Evolutionary conservation across 106 monocot species (phyloP).

Genomic region (Vanilla planifolia): DNA sequence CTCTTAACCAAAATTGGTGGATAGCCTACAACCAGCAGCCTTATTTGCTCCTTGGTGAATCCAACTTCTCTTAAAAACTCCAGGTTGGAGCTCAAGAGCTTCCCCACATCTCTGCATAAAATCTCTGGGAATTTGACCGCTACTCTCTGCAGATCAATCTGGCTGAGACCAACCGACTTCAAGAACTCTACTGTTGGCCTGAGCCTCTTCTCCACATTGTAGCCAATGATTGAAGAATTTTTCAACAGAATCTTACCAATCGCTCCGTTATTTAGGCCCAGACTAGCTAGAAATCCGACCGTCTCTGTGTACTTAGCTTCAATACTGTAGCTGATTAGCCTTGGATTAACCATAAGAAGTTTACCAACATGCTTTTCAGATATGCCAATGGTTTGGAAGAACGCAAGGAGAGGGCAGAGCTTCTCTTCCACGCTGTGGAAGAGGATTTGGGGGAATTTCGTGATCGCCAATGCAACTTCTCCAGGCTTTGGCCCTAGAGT

Average conservation of each 20-base stretch:
- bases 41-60: conserved; percentile 46
- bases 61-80: conserved; percentile 47
- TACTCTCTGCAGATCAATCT: conserved; percentile 41
- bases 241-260: conserved; percentile 65
- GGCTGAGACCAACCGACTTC: conserved; percentile 56
- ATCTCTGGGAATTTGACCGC: conserved; percentile 62
- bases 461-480: conserved; percentile 51
- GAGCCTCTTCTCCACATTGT: conserved; percentile 73
- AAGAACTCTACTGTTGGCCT: conserved; percentile 71
- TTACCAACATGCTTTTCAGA: conserved; percentile 56
- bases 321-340: conserved; percentile 90
- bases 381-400: conserved; percentile 70
- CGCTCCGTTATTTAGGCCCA: conserved; percentile 47
- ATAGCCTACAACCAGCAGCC: conserved; percentile 52
- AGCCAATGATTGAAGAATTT: conserved; percentile 83
- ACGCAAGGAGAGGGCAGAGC: conserved; percentile 87
- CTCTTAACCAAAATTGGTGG: conserved; percentile 90
- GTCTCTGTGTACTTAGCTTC: conserved; percentile 54
- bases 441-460: conserved; percentile 74
- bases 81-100: conserved; percentile 61
- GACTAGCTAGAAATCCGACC: conserved; percentile 41
- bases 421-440: conserved; percentile 84
- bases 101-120: conserved; percentile 70
- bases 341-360: conserved; percentile 66
- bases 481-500: conserved; percentile 56